A percentile compares a stretch with the other conserved stretches of the same genome.
Evolutionary conservation across 306 rosid species (phyloP).

Genomic region (Pueraria montana): DNA sequence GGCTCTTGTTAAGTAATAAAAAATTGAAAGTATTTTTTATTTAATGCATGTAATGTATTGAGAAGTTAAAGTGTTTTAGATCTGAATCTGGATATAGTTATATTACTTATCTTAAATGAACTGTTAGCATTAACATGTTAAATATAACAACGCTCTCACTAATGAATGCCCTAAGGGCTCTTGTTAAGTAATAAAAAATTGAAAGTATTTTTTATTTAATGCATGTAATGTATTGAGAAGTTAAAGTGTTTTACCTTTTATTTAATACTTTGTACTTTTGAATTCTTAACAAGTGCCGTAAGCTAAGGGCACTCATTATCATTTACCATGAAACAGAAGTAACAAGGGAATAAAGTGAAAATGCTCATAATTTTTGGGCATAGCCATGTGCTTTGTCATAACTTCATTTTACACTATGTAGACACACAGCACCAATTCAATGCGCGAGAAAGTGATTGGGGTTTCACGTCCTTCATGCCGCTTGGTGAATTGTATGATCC

Average conservation of each 20-base stretch:
- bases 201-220: not conserved
- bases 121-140: constrained; percentile 31
- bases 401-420: constrained; percentile 56
- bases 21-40: not conserved
- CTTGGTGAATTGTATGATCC: constrained; percentile 89
- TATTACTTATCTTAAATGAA: constrained; percentile 25
- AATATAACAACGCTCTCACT: constrained; percentile 8
- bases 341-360: constrained; percentile 8
- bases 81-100: constrained; percentile 21
- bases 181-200: constrained; percentile 20
- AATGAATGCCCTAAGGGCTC: not conserved
- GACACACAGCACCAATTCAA: constrained; percentile 94
- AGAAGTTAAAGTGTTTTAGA: too few relatives aligned
- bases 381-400: constrained; percentile 36
- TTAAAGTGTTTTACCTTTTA: not conserved
- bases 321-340: not conserved
- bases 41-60: constrained; percentile 22
- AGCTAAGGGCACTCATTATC: not conserved
- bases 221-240: constrained; percentile 21
- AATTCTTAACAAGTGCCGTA: not conserved
- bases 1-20: constrained; percentile 15
- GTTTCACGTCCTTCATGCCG: constrained; percentile 94
- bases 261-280: not conserved
- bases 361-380: constrained; percentile 32
- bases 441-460: constrained; percentile 96